These are phyloP conservation scores for Rhytidiadelphus loreus DNA, from an alignment of 225 moss, liverwort and hornwort genomes.

Conservation along the genomic window DNA sequence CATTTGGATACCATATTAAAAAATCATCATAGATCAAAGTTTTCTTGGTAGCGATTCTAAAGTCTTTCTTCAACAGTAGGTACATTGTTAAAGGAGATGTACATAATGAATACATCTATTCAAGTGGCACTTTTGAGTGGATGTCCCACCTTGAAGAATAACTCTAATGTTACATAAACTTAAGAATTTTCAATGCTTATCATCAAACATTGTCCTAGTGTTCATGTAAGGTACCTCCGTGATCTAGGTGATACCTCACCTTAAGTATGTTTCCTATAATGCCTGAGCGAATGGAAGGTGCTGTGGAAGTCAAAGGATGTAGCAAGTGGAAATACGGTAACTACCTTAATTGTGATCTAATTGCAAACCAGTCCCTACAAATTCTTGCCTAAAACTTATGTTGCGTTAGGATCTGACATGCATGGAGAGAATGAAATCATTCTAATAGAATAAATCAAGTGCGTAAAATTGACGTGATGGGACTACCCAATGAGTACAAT, in stretches of 20 bases:
- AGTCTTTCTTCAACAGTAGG: background rate
- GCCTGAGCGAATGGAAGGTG: background rate
- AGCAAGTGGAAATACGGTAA: too few relatives aligned
- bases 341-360: background rate
- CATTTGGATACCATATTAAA: background rate
- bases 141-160: background rate
- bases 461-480: constrained; percentile 2
- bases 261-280: background rate
- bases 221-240: background rate
- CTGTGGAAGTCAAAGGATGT: background rate
- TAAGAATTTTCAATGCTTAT: background rate
- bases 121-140: too few relatives aligned
- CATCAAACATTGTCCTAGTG: too few relatives aligned
- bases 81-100: background rate
- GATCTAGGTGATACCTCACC: background rate
- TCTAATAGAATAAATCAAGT: background rate
- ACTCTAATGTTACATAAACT: background rate
- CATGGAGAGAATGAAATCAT: background rate
- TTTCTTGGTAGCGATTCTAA: background rate
- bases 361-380: background rate
- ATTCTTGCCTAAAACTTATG: background rate
- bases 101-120: background rate
- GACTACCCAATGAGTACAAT: constrained; percentile 10
- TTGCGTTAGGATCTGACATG: background rate
- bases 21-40: fast-evolving